phyloP scores from a whole-genome alignment of 2,329 filamentous ascomycete species.

The Botrytis sinoallii region DNA sequence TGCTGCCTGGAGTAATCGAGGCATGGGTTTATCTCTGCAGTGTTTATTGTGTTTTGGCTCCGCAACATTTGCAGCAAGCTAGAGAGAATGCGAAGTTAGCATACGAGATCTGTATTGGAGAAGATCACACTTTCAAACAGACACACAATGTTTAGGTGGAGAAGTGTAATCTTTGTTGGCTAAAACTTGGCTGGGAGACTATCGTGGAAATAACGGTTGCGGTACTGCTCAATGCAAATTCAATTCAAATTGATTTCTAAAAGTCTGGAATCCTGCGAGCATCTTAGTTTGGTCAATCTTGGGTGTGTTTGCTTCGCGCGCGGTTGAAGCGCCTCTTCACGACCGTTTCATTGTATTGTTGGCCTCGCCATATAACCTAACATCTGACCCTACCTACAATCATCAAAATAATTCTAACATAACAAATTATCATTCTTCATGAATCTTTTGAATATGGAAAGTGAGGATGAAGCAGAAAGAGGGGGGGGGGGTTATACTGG shows the following conservation, averaged over 20 bases:
- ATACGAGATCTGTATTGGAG: constrained; percentile 23
- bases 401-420: background rate
- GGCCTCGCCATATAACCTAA: background rate
- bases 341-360: background rate
- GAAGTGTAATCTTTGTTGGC: background rate
- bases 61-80: constrained; percentile 4
- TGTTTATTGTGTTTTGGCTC: constrained; percentile 18
- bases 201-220: too few relatives aligned
- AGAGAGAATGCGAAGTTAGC: constrained; percentile 11
- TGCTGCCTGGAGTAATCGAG: constrained; percentile 17
- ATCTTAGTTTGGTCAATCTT: background rate
- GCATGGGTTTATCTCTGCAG: constrained; percentile 20
- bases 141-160: constrained; percentile 4
- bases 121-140: constrained; percentile 24
- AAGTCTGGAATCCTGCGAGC: too few relatives aligned
- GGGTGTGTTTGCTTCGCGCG: background rate
- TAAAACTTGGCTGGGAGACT: background rate
- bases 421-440: too few relatives aligned
- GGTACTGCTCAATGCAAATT: too few relatives aligned
- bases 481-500: background rate
- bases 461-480: background rate
- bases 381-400: background rate
- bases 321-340: background rate
- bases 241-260: background rate
- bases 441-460: too few relatives aligned